Conservation (phyloP, 2,329 filamentous ascomycete species). For the Hirsutella minnesotensis region DNA sequence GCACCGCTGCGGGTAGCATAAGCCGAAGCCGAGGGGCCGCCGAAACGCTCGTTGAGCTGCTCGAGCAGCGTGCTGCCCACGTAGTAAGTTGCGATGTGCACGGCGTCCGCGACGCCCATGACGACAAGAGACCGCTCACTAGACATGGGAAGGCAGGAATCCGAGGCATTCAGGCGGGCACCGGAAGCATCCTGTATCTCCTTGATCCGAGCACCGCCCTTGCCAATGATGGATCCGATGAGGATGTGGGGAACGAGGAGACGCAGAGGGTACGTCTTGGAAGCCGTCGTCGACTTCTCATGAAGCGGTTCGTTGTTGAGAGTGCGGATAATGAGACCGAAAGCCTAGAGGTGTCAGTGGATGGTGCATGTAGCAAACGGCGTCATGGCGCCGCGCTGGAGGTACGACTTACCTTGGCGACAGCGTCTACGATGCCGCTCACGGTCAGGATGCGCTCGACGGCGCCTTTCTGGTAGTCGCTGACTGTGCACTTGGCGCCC, state of each 20-base stretch:
- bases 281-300: constrained; percentile 78
- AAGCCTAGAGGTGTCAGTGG: constrained; percentile 50
- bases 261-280: constrained; percentile 93
- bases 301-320: constrained; percentile 93
- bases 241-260: constrained; percentile 93
- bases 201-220: constrained; percentile 87
- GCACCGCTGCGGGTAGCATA: constrained; percentile 93
- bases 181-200: constrained; percentile 98
- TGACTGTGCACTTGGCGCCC: constrained; percentile 96
- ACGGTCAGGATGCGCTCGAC: constrained; percentile 97
- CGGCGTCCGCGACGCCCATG: constrained; percentile 92
- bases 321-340: constrained; percentile 94
- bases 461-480: constrained; percentile 92
- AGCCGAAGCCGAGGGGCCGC: constrained; percentile 90
- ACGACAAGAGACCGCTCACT: constrained; percentile 97
- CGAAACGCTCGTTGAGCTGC: constrained; percentile 93
- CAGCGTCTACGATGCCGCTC: constrained; percentile 90
- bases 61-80: constrained; percentile 96
- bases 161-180: constrained; percentile 89
- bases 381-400: not conserved
- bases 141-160: constrained; percentile 85
- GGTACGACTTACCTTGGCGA: constrained; percentile 63
- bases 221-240: constrained; percentile 97
- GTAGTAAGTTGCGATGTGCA: constrained; percentile 98
- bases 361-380: not conserved